Evolutionary conservation across 768 basidiomycete genomes (phyloP), one percentile per base, ranked within the genome.

Genomic region (Podaxis sp.): DNA sequence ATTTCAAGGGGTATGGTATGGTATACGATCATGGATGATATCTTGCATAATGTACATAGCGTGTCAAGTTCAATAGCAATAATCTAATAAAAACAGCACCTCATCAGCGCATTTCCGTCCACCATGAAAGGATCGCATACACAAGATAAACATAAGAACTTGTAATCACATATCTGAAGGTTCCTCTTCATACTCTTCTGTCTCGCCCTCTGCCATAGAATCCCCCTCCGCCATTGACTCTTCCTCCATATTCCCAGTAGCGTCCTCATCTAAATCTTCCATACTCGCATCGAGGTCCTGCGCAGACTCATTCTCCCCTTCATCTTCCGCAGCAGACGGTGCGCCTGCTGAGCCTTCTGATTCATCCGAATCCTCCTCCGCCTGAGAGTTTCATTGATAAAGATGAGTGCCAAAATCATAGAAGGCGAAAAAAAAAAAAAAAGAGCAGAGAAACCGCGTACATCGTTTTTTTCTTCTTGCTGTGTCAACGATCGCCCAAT

Each of bases 381-480:
- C 58, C 42, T 62, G 32, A 32, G 1, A 28, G 5, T 6, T 5
- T 1, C 6, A 28, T 28, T 5, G 32, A 9, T 32, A 32, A 6
- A 6, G 1, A 32, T 32, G 44, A 3, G n/a, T 35, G 9, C 54
- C 52, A 32, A 47, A 52, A 21, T 21, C 11, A 27, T n/a, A 16
- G 47, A 18, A 32, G 37, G n/a, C 9, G 14, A 44, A 21, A 14
- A 47, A n/a, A 6, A 13, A 56, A 14, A 21, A 21, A 21, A 21
- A n/a, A n/a, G n/a, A n/a, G 50, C 2, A 55, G 23, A 38, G 44
- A 32, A 9, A 71, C 79, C 57, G 66, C 68, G 23, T 61, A 91
- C 91, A 69, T 93, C 91, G 69, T 91, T 91, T 76, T 90, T 91
- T 72, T 93, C 91, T 68, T 93, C 91, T 63, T 86, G 82, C 65